Evolutionary conservation across 345 rosid species (phyloP), one percentile per base, ranked within the genome.

Genomic region (Aquilaria sinensis): DNA sequence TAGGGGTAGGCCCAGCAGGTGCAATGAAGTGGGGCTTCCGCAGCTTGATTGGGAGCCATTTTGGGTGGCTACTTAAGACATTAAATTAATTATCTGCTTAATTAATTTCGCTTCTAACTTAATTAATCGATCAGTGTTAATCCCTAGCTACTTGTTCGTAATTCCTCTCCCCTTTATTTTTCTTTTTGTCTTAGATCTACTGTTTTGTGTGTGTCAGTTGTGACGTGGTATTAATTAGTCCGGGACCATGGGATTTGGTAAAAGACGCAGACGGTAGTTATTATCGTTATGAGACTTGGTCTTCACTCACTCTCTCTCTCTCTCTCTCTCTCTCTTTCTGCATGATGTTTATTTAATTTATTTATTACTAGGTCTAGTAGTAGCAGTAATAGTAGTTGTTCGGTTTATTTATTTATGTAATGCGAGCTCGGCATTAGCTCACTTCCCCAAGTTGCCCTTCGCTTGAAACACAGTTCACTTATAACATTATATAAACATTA

Each of bases 11-110:
- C 72, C 67, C 45, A 72, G 75, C 48, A 81, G 86, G 54, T 84
- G 93, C 82, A 79, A 67, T 53, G 86, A 81, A 64, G 74, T 76
- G 47, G 80, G 73, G 31, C n/a, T 54, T 15, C 84, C 70, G 73
- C 63, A 80, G 77, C 63, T 76, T 61, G 71, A 70, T 43, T 81
- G 84, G 85, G 75, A 80, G 75, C 73, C 73, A 70, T 68, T 70
- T 61, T 78, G 78, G 81, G 83, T 86, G 80, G 78, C 81, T 60
- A 76, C 85, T 55, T 84, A 51, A 66, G 62, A 32, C 10, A 33
- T 31, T 15, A 15, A 56, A 37, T 37, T 37, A 37, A 37, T 37
- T 37, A 37, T 37, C 43, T 37, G 8, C 43, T 23, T 37, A 37
- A 37, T 37, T 37, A 37, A 37, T 37, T 9, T 37, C 43, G 7